Conservation (phyloP, 192 early-diverging fungal species). For the Linnemannia exigua region DNA sequence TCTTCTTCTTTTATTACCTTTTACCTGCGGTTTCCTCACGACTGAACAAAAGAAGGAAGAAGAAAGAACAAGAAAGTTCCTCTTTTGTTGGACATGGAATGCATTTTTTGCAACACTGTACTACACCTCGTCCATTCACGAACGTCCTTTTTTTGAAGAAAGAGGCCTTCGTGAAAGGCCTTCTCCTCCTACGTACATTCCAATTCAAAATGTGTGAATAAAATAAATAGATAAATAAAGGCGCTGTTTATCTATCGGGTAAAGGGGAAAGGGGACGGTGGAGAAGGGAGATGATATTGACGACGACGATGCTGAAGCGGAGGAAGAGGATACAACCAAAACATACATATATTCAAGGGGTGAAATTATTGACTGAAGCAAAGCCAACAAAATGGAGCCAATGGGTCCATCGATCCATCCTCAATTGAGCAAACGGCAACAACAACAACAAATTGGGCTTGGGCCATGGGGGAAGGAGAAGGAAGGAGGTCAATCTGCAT, state of each 20-base stretch:
- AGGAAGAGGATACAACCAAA: background rate
- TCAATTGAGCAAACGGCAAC: background rate
- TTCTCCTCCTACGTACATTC: background rate
- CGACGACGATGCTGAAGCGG: background rate
- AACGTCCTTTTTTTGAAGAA: background rate
- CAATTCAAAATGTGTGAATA: background rate
- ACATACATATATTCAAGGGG: background rate
- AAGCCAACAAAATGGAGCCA: background rate
- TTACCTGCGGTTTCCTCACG: background rate
- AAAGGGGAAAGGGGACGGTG: background rate
- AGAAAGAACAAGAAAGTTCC: background rate
- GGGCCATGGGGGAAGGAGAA: background rate
- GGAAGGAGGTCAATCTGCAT: background rate
- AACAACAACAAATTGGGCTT: conserved; percentile 4
- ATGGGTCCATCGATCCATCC: background rate
- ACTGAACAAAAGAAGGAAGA: background rate
- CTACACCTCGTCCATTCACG: background rate
- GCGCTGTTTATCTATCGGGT: background rate
- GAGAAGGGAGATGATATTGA: background rate
- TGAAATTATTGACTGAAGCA: background rate
- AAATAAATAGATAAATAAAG: background rate
- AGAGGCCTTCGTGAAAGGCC: background rate
- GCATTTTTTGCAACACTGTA: background rate
- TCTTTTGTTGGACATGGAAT: background rate
- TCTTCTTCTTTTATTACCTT: background rate